Base-by-base conservation (phyloP, 169 alveolate species). In the Blepharisma undulans region DNA sequence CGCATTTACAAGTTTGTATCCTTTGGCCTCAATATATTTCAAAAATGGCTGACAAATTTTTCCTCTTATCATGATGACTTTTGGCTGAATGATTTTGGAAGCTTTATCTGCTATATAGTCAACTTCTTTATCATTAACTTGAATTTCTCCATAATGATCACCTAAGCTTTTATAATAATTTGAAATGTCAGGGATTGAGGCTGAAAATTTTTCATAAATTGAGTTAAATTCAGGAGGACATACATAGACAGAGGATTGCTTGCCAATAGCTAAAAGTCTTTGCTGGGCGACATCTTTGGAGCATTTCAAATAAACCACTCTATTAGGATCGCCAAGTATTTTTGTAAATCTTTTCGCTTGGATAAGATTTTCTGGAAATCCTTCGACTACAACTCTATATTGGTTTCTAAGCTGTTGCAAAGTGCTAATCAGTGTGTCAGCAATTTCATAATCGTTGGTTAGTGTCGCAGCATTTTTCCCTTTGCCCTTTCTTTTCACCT, bases 251-350 rank as follows among this genome's bases (percentile, higher is more conserved):
- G 33, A 21, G 8, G 92, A 90, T 48, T 91, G 92, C 89, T 84
- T 88, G 72, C 79, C 91, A 10, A 90, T 89, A 19, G 74, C 33
- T 21, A 90, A 32, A 92, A 94, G 90, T 14, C 96, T n/a, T 71
- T 90, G 92, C 76, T 94, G 92, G 76, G 94, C 94, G 14, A 86
- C 84, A 78, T 94, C 95, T 76, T 94, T 88, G 4, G 88, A 33
- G 80, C 96, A 92, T 74, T 79, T 86, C 25, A 87, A n/a, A 71
- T 89, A 92, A 87, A 92, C 85, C 14, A 94, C 96, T 66, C 90
- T 36, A 8, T 87, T 74, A 18, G 95, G 95, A 5, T 61, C 87
- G 3, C 88, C 91, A 25, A 94, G 77, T 74, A 90, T 90, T 33
- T 71, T 90, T 21, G 78, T 25, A 85, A 94, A 94, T 60, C 72